Evolutionary conservation across 1,284 basidiomycete species (phyloP).

Genomic region (Agroathelia rolfsii): DNA sequence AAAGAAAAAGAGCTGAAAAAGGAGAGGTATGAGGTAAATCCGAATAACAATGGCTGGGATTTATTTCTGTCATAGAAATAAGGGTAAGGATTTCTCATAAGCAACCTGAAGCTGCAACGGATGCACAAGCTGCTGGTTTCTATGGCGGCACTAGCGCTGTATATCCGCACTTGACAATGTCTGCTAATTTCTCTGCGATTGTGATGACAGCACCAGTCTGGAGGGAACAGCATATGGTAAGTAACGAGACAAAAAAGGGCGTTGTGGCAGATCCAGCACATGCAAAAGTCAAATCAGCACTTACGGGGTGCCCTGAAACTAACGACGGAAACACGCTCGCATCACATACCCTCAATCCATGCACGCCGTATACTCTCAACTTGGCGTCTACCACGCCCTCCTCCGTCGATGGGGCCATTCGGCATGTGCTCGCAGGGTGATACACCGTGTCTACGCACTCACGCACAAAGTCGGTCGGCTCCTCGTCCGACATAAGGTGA

Average conservation of each 20-base stretch:
- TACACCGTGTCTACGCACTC: constrained; percentile 20
- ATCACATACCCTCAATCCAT: constrained; percentile 30
- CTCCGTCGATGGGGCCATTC: constrained; percentile 27
- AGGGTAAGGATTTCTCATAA: too few relatives aligned
- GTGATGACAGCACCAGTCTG: constrained; percentile 51
- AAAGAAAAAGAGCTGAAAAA: too few relatives aligned
- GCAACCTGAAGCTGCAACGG: too few relatives aligned
- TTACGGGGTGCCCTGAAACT: constrained; percentile 52
- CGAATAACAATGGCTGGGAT: too few relatives aligned
- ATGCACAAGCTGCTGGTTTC: too few relatives aligned
- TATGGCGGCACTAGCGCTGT: too few relatives aligned
- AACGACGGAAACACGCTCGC: constrained; percentile 35
- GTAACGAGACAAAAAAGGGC: neutral
- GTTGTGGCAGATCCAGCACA: too few relatives aligned
- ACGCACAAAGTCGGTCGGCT: constrained; percentile 20
- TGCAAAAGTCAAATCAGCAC: constrained; percentile 16
- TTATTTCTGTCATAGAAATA: too few relatives aligned
- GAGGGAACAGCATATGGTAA: constrained; percentile 7
- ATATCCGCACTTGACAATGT: constrained; percentile 36
- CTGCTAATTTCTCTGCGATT: constrained; percentile 54
- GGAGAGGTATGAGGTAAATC: too few relatives aligned
- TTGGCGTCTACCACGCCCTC: constrained; percentile 38
- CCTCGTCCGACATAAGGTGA: constrained; percentile 15
- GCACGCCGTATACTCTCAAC: constrained; percentile 37
- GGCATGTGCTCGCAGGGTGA: constrained; percentile 28